Base-by-base conservation (phyloP, 768 basidiomycete genomes). In the Panaeolus cyanescens region DNA sequence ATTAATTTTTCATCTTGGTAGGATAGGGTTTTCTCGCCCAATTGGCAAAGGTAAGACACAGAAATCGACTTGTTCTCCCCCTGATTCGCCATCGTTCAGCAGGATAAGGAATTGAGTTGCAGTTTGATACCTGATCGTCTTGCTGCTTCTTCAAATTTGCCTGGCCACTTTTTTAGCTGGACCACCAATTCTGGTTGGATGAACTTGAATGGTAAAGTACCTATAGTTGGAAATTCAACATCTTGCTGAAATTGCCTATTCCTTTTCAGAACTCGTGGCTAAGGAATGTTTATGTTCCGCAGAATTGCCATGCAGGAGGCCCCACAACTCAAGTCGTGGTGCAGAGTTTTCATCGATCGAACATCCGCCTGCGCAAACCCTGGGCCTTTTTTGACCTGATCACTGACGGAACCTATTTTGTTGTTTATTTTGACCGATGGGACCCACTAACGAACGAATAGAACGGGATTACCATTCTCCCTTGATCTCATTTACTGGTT, bases 141-240 rank as follows among this genome's bases (percentile, higher is more conserved):
- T n/a, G n/a, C 13, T 28, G 25, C 22, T 13, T 15, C 7, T 15
- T 7, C 7, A 39, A 39, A 39, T 12, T 28, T 28, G 45, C 30
- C 25, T 50, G 22, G 45, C 9, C 25, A 5, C 25, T 50, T 15
- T 50, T 50, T 50, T 9, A 22, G 6, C 19, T n/a, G n/a, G n/a
- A n/a, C n/a, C n/a, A n/a, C n/a, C n/a, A n/a, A n/a, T n/a, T n/a
- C n/a, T n/a, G n/a, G n/a, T n/a, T n/a, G n/a, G n/a, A n/a, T n/a
- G n/a, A n/a, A n/a, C n/a, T n/a, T n/a, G n/a, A n/a, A n/a, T n/a
- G n/a, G n/a, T n/a, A n/a, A n/a, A n/a, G n/a, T n/a, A 25, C 30
- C 45, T 50, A 50, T 50, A 25, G 45, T 50, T 15, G 45, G 45
- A 50, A 50, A 50, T 25, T n/a, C n/a, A n/a, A n/a, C n/a, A n/a